phyloP scores from a whole-genome alignment of 768 basidiomycete species.

The Hygrophoropsis aurantiaca region DNA sequence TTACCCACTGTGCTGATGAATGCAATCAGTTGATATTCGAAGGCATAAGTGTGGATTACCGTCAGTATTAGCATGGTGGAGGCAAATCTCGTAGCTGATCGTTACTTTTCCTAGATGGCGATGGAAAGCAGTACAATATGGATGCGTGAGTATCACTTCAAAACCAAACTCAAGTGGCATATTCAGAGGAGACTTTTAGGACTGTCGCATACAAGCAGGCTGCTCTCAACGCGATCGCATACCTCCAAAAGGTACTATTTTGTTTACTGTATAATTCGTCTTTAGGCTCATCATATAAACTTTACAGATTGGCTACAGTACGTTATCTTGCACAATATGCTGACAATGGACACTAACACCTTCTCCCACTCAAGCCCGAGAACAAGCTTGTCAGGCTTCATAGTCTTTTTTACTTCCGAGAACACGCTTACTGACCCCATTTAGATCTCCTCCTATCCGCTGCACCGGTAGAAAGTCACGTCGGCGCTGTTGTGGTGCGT shows the following conservation, averaged over 20 bases:
- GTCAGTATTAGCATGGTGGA: conserved; percentile 35
- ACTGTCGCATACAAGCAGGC: conserved; percentile 82
- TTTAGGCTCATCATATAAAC: neutral
- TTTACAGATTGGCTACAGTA: conserved; percentile 69
- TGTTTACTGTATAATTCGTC: neutral
- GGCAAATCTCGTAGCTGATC: conserved; percentile 1
- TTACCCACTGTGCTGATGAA: conserved; percentile 1
- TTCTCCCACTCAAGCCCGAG: conserved; percentile 49
- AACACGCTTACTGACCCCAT: neutral
- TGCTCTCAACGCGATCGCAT: conserved; percentile 71
- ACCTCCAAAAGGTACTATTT: conserved; percentile 58
- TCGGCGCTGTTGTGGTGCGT: conserved; percentile 68
- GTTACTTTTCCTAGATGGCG: conserved; percentile 47
- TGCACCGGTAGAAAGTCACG: conserved; percentile 68
- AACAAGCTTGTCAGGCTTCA: conserved; percentile 80
- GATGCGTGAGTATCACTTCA: conserved; percentile 63
- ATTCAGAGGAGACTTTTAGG: conserved; percentile 38
- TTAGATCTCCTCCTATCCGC: conserved; percentile 66
- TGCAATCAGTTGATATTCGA: conserved; percentile 62
- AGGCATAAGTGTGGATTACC: conserved; percentile 71
- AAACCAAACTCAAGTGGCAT: neutral
- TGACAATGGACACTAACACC: neutral
- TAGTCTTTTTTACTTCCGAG: conserved; percentile 7
- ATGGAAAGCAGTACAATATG: conserved; percentile 77
- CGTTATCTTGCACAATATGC: conserved; percentile 25